Conservation (phyloP, 2,329 filamentous ascomycete genomes). For the Reticulascus tulasneorum region DNA sequence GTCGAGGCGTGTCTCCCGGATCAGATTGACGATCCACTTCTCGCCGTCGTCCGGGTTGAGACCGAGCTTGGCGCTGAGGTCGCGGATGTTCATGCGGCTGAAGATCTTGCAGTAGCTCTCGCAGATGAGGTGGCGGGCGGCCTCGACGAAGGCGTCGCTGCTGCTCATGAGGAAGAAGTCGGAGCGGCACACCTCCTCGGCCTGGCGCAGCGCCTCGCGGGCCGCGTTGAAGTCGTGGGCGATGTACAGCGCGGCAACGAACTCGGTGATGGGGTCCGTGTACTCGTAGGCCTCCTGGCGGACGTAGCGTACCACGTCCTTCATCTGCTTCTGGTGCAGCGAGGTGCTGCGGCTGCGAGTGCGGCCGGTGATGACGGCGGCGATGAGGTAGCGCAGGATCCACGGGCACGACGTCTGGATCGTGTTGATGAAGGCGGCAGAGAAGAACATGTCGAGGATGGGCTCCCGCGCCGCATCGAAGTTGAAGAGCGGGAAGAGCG, state of each 20-base stretch:
- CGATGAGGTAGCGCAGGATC: constrained; percentile 90
- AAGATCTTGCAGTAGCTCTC: constrained; percentile 99
- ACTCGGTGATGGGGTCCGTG: constrained; percentile 90
- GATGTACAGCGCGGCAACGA: constrained; percentile 92
- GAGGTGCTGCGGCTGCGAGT: constrained; percentile 75
- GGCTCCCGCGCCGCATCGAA: constrained; percentile 85
- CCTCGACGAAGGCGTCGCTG: constrained; percentile 86
- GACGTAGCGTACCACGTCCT: constrained; percentile 93
- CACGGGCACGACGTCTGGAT: constrained; percentile 97
- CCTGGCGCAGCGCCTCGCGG: constrained; percentile 76
- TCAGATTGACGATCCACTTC: constrained; percentile 99
- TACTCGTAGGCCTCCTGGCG: constrained; percentile 98
- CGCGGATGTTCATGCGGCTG: constrained; percentile 96
- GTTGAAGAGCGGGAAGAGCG: constrained; percentile 98
- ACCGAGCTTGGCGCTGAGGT: constrained; percentile 86
- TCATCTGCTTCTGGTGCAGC: constrained; percentile 95
- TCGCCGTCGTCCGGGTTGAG: constrained; percentile 92
- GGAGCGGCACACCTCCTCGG: constrained; percentile 83
- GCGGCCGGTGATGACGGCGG: constrained; percentile 91
- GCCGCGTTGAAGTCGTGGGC: constrained; percentile 89
- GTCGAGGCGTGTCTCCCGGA: constrained; percentile 93
- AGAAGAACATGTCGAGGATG: constrained; percentile 96
- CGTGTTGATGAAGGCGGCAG: constrained; percentile 96
- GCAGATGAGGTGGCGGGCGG: constrained; percentile 92
- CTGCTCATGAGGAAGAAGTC: constrained; percentile 93